These are phyloP conservation scores for Musa schizocarpa DNA, from an alignment of 176 grass and related monocot species.

Conservation along the genomic window DNA sequence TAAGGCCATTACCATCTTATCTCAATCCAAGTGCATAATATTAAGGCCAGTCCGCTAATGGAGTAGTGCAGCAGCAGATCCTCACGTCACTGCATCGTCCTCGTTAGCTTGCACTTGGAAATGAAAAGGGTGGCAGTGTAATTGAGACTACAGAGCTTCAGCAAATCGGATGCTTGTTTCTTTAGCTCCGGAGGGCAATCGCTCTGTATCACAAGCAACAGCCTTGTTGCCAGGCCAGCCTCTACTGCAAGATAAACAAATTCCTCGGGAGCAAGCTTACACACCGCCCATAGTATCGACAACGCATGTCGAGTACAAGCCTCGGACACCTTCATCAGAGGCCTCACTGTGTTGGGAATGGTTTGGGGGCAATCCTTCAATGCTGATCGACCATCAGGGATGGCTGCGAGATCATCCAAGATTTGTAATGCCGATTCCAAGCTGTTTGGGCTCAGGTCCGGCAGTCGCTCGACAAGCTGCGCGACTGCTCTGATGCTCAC, in stretches of 20 bases:
- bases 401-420: slow-evolving; percentile 37
- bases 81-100: slow-evolving; percentile 57
- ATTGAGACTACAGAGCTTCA: slow-evolving; percentile 13
- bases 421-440: slow-evolving; percentile 56
- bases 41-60: too few relatives aligned
- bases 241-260: slow-evolving; percentile 46
- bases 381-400: slow-evolving; percentile 40
- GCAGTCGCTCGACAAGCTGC: slow-evolving; percentile 62
- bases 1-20: too few relatives aligned
- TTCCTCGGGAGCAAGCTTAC: slow-evolving; percentile 68
- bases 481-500: slow-evolving; percentile 56
- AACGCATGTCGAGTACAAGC: slow-evolving; percentile 34
- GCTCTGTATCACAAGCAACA: slow-evolving; percentile 79
- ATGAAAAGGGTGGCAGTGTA: slow-evolving; percentile 67
- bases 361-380: slow-evolving; percentile 69
- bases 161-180: slow-evolving; percentile 58
- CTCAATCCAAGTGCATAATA: too few relatives aligned
- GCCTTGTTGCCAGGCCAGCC: slow-evolving; percentile 57
- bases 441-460: slow-evolving; percentile 37
- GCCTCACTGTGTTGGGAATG: slow-evolving; percentile 49
- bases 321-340: slow-evolving; percentile 81
- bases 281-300: slow-evolving; percentile 37
- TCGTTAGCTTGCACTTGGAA: slow-evolving; percentile 86
- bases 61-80: too few relatives aligned
- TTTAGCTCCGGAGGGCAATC: slow-evolving; percentile 66